Evolutionary conservation across 2,329 filamentous ascomycete species (phyloP).

Genomic region (Scopulariopsis brevicaulis): DNA sequence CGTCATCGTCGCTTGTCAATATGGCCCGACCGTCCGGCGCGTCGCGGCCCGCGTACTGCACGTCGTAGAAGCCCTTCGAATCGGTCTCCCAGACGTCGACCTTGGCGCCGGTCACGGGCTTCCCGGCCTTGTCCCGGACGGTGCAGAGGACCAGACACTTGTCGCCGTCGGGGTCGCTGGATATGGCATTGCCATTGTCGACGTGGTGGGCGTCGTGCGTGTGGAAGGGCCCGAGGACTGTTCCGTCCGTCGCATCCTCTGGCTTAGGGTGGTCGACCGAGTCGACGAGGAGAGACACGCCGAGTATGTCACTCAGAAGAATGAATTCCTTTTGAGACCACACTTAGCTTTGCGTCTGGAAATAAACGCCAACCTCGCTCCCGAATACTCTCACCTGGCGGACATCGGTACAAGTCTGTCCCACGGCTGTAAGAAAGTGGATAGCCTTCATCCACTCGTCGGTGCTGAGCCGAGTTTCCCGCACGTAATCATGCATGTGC

Average conservation of each 20-base stretch:
- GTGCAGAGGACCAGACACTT: slow-evolving; percentile 57
- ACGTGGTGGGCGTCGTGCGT: slow-evolving; percentile 53
- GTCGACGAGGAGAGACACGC: slow-evolving; percentile 64
- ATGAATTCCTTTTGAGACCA: slow-evolving; percentile 59
- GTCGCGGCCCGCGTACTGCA: slow-evolving; percentile 51
- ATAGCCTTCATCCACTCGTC: slow-evolving; percentile 64
- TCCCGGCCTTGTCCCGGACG: slow-evolving; percentile 47
- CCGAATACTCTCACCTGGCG: slow-evolving; percentile 56
- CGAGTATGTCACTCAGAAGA: slow-evolving; percentile 62
- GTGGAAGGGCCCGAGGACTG: slow-evolving; percentile 68
- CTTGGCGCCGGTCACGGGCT: slow-evolving; percentile 48
- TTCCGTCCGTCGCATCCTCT: slow-evolving; percentile 54
- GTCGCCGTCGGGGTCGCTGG: slow-evolving; percentile 53
- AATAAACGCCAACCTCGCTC: too few species aligned
- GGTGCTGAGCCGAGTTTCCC: slow-evolving; percentile 61
- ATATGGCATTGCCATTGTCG: slow-evolving; percentile 43
- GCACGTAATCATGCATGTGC: slow-evolving; percentile 66
- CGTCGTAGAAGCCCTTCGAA: slow-evolving; percentile 62
- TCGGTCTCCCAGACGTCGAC: slow-evolving; percentile 77
- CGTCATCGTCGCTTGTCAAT: slow-evolving; percentile 14
- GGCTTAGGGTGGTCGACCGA: slow-evolving; percentile 70
- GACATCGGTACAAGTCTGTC: slow-evolving; percentile 57
- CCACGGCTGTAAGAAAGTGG: slow-evolving; percentile 55
- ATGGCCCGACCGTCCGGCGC: slow-evolving; percentile 20
- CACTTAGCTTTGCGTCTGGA: neutral